Conservation (phyloP, 2,329 filamentous ascomycete genomes). For the Whalleya microplaca region DNA sequence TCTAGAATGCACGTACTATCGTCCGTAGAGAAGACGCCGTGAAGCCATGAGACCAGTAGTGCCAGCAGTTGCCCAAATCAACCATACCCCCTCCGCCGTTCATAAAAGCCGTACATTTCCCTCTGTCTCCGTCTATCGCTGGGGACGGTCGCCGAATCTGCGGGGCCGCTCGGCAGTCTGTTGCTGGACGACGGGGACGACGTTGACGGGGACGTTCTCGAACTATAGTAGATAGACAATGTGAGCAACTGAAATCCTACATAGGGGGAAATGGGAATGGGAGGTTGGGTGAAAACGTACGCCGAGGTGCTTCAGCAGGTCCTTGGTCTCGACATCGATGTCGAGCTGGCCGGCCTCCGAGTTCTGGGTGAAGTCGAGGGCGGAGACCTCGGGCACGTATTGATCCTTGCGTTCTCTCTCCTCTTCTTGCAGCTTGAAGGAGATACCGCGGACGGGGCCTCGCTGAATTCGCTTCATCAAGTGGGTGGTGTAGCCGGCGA, state of each 20-base stretch:
- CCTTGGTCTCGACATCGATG: slow-evolving; percentile 97
- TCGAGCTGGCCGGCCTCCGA: slow-evolving; percentile 92
- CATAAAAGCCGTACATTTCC: slow-evolving; percentile 15
- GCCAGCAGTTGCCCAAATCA: slow-evolving; percentile 48
- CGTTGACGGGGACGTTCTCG: slow-evolving; percentile 96
- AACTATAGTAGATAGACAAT: slow-evolving; percentile 62
- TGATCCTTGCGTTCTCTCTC: slow-evolving; percentile 99
- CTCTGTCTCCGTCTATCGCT: slow-evolving; percentile 33
- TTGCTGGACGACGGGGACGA: slow-evolving; percentile 86
- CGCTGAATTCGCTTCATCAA: slow-evolving; percentile 99
- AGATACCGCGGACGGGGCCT: slow-evolving; percentile 98
- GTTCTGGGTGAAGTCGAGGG: slow-evolving; percentile 96
- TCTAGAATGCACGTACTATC: slow-evolving; percentile 62
- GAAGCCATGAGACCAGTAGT: slow-evolving; percentile 51
- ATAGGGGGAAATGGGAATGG: background rate
- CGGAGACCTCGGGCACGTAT: slow-evolving; percentile 98
- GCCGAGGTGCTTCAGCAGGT: slow-evolving; percentile 96
- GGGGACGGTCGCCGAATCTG: slow-evolving; percentile 71
- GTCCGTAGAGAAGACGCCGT: slow-evolving; percentile 62
- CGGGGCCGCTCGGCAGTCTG: slow-evolving; percentile 81
- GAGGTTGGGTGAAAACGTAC: slow-evolving; percentile 63
- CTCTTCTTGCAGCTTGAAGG: slow-evolving; percentile 99
- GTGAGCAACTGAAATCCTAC: slow-evolving; percentile 34
- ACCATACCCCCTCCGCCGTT: slow-evolving; percentile 38
- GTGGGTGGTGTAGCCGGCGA: slow-evolving; percentile 98